These are phyloP conservation scores for Exserohilum turcica DNA, from an alignment of 2,329 filamentous ascomycete species.

Conservation along the genomic window DNA sequence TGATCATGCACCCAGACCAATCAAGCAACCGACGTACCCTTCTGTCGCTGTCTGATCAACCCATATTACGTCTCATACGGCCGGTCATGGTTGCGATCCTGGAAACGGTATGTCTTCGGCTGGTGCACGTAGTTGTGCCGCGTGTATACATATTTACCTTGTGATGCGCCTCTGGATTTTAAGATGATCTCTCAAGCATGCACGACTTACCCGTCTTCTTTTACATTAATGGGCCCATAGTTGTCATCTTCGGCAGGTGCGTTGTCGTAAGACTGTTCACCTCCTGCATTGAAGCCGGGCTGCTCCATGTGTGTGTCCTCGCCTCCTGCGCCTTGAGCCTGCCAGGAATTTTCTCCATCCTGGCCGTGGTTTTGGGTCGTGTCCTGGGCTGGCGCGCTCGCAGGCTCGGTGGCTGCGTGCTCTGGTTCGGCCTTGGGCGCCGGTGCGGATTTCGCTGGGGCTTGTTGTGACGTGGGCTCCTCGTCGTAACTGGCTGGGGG, in stretches of 20 bases:
- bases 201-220: conserved; percentile 85
- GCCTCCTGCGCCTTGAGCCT: conserved; percentile 23
- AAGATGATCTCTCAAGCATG: conserved; percentile 9
- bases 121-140: background rate
- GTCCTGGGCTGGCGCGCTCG: conserved; percentile 24
- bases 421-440: conserved; percentile 28
- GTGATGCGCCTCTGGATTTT: conserved; percentile 27
- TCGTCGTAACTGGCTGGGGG: conserved; percentile 48
- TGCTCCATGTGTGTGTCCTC: conserved; percentile 41
- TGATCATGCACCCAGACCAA: conserved; percentile 4
- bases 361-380: conserved; percentile 19
- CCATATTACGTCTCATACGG: conserved; percentile 1
- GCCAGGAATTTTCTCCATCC: conserved; percentile 24
- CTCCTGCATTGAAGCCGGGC: conserved; percentile 36
- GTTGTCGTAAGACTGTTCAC: conserved; percentile 39
- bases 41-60: conserved; percentile 5
- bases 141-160: conserved; percentile 22
- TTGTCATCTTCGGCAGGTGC: conserved; percentile 48
- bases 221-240: conserved; percentile 68
- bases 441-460: conserved; percentile 26
- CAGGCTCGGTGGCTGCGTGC: conserved; percentile 24
- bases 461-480: conserved; percentile 42
- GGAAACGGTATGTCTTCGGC: conserved; percentile 2
- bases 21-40: conserved; percentile 5
- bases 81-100: background rate